Evolutionary conservation across 768 basidiomycete genomes (phyloP), one percentile per base, ranked within the genome.

Genomic region (Boletus edulis): DNA sequence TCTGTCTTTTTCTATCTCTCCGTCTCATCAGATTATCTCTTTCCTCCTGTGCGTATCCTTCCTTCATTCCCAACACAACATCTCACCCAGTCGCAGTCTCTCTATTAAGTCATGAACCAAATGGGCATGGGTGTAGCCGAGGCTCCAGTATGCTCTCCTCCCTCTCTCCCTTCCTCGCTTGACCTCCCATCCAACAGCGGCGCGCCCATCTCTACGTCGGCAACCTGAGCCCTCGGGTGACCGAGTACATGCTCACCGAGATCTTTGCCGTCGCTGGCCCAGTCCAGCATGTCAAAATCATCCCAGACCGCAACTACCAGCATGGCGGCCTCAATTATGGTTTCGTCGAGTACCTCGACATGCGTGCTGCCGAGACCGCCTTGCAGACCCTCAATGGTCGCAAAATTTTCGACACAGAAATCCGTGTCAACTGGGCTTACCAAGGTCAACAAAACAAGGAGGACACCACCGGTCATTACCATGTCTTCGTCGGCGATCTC

Each of bases 401-500:
- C 69, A 97, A 98, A 80, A 98, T 99, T 67, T 99, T 98, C 66
- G 97, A 99, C 76, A 97, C 97, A 38, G 97, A 99, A 76, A 95
- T 99, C 65, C 87, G 94, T 62, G 95, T 98, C 78, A 99, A 99
- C 73, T 99, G 97, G 97, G 97, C 97, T 35, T 98, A 98, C 73
- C 96, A 98, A 74, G 95, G 94, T 65, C 86, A 89, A 69, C 91
- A 95, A 81, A 94, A 93, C 76, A 98, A 98, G 79, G 97, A 99
- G 76, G 97, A 99, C 74, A 96, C 97, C 42, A 92, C 94, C 46
- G 87, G 87, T 62, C 97, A 99, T 74, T 98, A 85, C 75, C 97
- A 99, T 71, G 94, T 99, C 66, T 99, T 99, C 73, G 96, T 98
- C 60, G 97, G 97, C n/a, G 97, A 99, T 77, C 90, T 99, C 65